phyloP scores from a whole-genome alignment of 75 land plant species.

The Pinus albicaulis region DNA sequence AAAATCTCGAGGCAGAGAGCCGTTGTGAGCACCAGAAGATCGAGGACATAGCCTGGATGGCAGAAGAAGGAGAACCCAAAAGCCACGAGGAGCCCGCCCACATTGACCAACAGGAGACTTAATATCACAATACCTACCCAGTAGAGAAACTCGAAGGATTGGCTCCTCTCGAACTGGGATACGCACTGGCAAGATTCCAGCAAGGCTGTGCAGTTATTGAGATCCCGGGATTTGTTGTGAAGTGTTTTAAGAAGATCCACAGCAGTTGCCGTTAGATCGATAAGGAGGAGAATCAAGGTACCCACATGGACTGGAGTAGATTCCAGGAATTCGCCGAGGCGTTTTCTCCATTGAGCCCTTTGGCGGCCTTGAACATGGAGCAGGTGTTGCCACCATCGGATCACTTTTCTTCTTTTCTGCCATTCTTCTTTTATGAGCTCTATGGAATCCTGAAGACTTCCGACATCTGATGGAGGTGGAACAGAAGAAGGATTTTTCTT shows the following conservation, averaged over 20 bases:
- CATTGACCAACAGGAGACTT: slow-evolving; percentile 30
- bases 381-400: not conserved
- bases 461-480: no score
- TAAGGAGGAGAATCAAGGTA: slow-evolving; percentile 34
- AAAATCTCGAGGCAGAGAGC: slow-evolving; percentile 52
- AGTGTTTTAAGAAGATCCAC: slow-evolving; percentile 50
- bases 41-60: slow-evolving; percentile 54
- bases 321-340: slow-evolving; percentile 42
- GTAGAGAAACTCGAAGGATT: slow-evolving; percentile 38
- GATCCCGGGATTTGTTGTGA: slow-evolving; percentile 24
- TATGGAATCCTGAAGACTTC: not conserved
- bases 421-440: not conserved
- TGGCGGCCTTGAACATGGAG: not conserved
- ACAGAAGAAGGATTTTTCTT: no score
- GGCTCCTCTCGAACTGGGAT: slow-evolving; percentile 20
- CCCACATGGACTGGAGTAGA: slow-evolving; percentile 35
- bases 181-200: slow-evolving; percentile 27
- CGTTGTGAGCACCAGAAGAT: slow-evolving; percentile 45
- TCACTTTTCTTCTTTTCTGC: not conserved
- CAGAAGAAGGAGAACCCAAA: slow-evolving; percentile 47
- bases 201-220: slow-evolving; percentile 15
- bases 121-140: slow-evolving; percentile 50
- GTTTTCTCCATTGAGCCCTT: slow-evolving; percentile 42
- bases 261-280: slow-evolving; percentile 52
- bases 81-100: slow-evolving; percentile 34